A percentile compares a stretch with the other conserved stretches of the same genome.
phyloP scores from a whole-genome alignment of 495 filamentous ascomycete genomes.

The Aspergillus heteromorphus region DNA sequence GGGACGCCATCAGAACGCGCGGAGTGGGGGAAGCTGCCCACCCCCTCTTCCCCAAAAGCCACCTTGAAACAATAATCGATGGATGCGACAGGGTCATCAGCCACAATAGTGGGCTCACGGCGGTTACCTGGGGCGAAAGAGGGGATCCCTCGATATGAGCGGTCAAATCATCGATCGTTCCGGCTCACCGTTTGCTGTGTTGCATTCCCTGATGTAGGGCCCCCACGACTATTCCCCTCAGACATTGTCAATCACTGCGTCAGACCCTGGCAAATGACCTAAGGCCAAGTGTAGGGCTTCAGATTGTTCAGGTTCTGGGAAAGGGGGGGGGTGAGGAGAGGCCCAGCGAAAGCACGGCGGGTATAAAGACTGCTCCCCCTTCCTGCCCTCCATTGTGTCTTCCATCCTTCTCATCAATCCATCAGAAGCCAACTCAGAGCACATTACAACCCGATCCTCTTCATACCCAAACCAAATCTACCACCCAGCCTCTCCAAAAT shows the following conservation, averaged over 20 bases:
- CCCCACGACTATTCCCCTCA: not conserved
- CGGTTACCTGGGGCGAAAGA: not conserved
- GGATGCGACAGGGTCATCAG: not conserved
- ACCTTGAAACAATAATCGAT: slow-evolving; percentile 2
- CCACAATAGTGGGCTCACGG: not conserved
- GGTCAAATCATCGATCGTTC: not conserved
- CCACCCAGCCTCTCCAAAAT: slow-evolving; percentile 25
- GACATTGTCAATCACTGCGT: not conserved
- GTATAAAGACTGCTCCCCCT: slow-evolving; percentile 3
- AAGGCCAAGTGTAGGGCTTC: slow-evolving; percentile 2
- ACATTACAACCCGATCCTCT: not conserved
- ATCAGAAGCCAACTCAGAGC: not conserved
- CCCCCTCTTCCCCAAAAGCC: too few species aligned
- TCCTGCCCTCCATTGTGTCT: not conserved
- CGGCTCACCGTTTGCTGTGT: not conserved
- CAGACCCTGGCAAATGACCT: not conserved
- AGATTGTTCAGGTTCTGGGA: not conserved
- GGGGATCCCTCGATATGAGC: not conserved
- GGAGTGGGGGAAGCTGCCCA: slow-evolving; percentile 7
- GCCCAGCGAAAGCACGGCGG: not conserved
- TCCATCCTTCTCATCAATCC: not conserved
- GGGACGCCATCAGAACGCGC: not conserved
- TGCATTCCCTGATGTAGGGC: not conserved
- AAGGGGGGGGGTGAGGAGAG: not conserved
- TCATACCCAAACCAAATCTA: not conserved